phyloP scores from a whole-genome alignment of 2,329 filamentous ascomycete species.

The Pyrenophora seminiperda region DNA sequence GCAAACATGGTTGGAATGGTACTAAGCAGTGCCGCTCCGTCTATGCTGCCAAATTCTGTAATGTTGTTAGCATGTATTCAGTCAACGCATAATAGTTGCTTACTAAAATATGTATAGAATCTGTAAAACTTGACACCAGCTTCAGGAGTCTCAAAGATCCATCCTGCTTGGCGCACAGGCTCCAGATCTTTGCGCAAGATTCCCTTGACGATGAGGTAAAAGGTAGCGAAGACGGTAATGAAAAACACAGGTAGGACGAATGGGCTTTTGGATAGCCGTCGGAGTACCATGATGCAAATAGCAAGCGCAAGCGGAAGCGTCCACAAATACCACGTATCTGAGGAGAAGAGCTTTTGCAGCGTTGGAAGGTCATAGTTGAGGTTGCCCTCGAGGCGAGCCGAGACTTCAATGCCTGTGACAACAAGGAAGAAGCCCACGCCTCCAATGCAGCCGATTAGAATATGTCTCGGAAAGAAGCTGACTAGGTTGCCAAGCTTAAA shows the following conservation, averaged over 20 bases:
- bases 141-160: conserved; percentile 89
- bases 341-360: conserved; percentile 71
- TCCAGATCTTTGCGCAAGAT: conserved; percentile 71
- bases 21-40: conserved; percentile 81
- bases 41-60: conserved; percentile 76
- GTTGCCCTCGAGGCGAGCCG: conserved; percentile 82
- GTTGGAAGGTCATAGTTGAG: conserved; percentile 81
- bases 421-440: conserved; percentile 95
- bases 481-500: conserved; percentile 90
- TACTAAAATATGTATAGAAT: conserved; percentile 94
- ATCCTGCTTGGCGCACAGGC: conserved; percentile 73
- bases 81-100: conserved; percentile 42
- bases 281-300: conserved; percentile 74
- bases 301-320: conserved; percentile 77
- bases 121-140: conserved; percentile 93
- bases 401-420: conserved; percentile 90
- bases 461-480: conserved; percentile 95
- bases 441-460: conserved; percentile 94
- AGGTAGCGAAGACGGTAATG: conserved; percentile 73
- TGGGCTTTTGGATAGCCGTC: conserved; percentile 77
- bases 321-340: conserved; percentile 83
- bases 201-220: conserved; percentile 76
- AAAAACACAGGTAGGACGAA: conserved; percentile 89
- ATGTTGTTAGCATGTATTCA: conserved; percentile 8
- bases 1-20: conserved; percentile 95